Evolutionary conservation across 495 filamentous ascomycete species (phyloP).

Genomic region (Astrocystis sublimbata): DNA sequence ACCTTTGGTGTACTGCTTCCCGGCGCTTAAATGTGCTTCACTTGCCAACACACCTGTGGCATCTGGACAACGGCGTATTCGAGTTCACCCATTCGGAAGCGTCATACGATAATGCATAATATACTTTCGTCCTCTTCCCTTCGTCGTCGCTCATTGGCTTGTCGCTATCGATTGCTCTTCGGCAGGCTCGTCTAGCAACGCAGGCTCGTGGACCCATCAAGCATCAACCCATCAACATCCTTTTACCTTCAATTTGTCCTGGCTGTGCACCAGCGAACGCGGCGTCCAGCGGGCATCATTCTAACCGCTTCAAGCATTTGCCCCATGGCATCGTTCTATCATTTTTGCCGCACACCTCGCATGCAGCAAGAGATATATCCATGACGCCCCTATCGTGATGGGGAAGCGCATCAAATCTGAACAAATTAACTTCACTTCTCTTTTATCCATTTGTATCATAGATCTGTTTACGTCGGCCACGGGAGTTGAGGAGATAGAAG

Average conservation of each 20-base stretch:
- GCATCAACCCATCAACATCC: conserved; percentile 11
- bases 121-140: conserved; percentile 23
- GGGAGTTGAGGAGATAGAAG: conserved; percentile 37
- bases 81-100: background rate
- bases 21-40: background rate
- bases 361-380: conserved; percentile 16
- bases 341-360: conserved; percentile 1
- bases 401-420: conserved; percentile 14
- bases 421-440: conserved; percentile 7
- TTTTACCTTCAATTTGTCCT: conserved; percentile 15
- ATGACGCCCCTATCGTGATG: conserved; percentile 22
- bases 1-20: background rate
- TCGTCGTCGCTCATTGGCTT: conserved; percentile 28
- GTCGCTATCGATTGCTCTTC: conserved; percentile 19
- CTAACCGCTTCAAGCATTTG: conserved; percentile 27
- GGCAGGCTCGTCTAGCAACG: conserved; percentile 19
- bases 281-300: conserved; percentile 22
- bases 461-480: conserved; percentile 26
- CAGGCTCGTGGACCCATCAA: conserved; percentile 14
- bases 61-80: background rate
- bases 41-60: background rate
- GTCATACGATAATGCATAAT: conserved; percentile 37
- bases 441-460: conserved; percentile 34
- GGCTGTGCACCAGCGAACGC: conserved; percentile 22
- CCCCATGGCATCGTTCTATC: conserved; percentile 12